A percentile compares a stretch with the other conserved stretches of the same genome.
Conservation (phyloP, 1,139 yeast genomes). For the Citeromyces hawaiiensis region DNA sequence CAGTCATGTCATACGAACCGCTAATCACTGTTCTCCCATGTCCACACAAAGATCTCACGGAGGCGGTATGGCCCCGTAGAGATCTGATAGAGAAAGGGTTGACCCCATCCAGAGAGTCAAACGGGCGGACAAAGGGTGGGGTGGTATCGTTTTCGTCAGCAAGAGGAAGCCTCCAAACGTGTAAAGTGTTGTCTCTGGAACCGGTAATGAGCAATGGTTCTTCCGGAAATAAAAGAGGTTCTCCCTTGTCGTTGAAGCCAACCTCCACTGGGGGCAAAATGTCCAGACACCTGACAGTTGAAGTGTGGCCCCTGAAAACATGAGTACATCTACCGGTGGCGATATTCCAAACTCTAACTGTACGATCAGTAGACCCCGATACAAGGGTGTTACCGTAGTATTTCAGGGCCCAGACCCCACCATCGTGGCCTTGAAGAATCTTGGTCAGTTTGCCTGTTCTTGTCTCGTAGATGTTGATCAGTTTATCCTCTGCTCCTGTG, state of each 20-base stretch:
- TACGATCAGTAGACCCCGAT: conserved; percentile 85
- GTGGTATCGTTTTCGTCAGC: conserved; percentile 9
- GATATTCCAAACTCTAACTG: conserved; percentile 86
- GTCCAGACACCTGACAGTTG: conserved; percentile 85
- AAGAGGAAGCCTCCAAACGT: conserved; percentile 81
- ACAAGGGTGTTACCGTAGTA: conserved; percentile 75
- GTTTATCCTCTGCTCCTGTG: conserved; percentile 85
- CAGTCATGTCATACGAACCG: conserved; percentile 85
- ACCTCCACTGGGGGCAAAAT: conserved; percentile 55
- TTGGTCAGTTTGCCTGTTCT: conserved; percentile 55
- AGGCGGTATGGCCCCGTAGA: conserved; percentile 71
- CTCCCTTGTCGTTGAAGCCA: conserved; percentile 48
- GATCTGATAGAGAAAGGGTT: conserved; percentile 72
- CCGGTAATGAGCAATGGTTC: conserved; percentile 71
- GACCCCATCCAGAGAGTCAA: conserved; percentile 19
- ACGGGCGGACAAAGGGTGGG: conserved; percentile 15
- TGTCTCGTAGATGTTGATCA: conserved; percentile 73
- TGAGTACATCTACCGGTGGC: conserved; percentile 67
- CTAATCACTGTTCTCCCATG: conserved; percentile 74
- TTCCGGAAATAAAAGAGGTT: conserved; percentile 48
- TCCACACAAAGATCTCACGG: conserved; percentile 84
- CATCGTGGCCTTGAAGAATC: conserved; percentile 79
- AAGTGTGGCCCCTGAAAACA: conserved; percentile 79
- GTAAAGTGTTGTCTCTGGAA: conserved; percentile 78
- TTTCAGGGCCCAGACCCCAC: conserved; percentile 98